Conservation (phyloP, 768 basidiomycete species). For the Panus rudis region DNA sequence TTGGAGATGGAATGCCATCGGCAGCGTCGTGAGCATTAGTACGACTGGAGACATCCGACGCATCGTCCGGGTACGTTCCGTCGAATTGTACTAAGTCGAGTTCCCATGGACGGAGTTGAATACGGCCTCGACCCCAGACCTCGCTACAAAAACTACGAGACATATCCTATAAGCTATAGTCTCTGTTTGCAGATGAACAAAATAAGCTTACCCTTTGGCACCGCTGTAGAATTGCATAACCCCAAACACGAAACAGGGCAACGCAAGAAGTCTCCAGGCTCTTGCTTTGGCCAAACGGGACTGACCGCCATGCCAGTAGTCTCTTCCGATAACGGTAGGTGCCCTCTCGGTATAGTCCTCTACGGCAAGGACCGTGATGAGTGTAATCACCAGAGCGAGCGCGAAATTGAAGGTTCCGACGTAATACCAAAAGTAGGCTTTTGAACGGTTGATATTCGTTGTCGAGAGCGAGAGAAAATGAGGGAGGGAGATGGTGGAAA, state of each 20-base stretch:
- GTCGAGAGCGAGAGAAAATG: conserved; percentile 26
- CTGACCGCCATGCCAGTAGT: too few relatives aligned
- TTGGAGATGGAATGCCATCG: too few relatives aligned
- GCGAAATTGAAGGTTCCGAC: conserved; percentile 21
- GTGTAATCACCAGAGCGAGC: conserved; percentile 3
- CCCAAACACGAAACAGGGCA: conserved; percentile 25
- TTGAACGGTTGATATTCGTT: conserved; percentile 31
- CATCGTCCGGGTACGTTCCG: neutral
- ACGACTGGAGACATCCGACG: neutral
- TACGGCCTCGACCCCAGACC: conserved; percentile 27
- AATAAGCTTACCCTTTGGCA: conserved; percentile 23
- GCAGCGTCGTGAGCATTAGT: too few relatives aligned
- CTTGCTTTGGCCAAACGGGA: too few relatives aligned
- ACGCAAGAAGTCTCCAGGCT: conserved; percentile 28
- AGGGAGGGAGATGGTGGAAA: conserved; percentile 26
- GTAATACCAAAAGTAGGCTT: conserved; percentile 29
- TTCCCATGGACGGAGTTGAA: conserved; percentile 34
- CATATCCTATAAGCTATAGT: neutral
- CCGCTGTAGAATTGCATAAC: conserved; percentile 27
- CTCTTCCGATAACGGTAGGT: too few relatives aligned
- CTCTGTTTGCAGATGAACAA: neutral
- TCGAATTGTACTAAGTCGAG: conserved; percentile 27
- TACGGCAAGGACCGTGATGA: neutral
- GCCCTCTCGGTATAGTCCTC: neutral
- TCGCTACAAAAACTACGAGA: conserved; percentile 27